Conservation (phyloP, 129 eudicot species). For the Smallanthus sonchifolius region DNA sequence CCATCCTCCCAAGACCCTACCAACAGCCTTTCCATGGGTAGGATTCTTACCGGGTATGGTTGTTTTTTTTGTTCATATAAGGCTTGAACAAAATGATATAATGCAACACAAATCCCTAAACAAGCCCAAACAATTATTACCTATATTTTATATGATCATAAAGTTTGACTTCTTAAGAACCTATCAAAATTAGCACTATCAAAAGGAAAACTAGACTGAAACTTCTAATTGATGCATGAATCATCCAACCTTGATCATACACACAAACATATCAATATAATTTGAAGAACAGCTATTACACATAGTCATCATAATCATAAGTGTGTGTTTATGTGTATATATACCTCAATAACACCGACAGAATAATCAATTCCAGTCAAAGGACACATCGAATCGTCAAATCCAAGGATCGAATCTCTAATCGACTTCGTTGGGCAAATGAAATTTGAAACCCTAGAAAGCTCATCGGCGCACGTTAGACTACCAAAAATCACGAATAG, state of each 20-base stretch:
- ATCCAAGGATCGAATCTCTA: slow-evolving; percentile 38
- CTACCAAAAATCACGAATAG: slow-evolving; percentile 31
- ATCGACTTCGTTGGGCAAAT: slow-evolving; percentile 44
- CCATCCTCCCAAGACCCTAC: too few relatives aligned
- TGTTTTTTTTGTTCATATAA: not conserved
- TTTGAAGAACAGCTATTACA: slow-evolving; percentile 6
- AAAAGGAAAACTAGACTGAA: not conserved
- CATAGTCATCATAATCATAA: not conserved
- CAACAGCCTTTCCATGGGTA: too few relatives aligned
- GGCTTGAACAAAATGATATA: not conserved
- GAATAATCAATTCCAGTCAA: slow-evolving; percentile 23
- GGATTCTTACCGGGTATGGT: too few relatives aligned
- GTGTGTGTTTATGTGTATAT: not conserved
- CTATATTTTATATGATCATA: not conserved
- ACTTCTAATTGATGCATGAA: not conserved
- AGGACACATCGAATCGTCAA: slow-evolving; percentile 34
- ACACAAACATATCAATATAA: not conserved
- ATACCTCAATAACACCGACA: slow-evolving; percentile 55
- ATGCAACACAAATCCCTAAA: not conserved
- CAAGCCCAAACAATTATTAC: not conserved
- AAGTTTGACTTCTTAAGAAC: slow-evolving; percentile 1
- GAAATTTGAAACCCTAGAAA: slow-evolving; percentile 33
- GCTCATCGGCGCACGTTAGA: slow-evolving; percentile 48
- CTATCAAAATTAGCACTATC: slow-evolving; percentile 12
- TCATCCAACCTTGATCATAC: not conserved